Conservation (phyloP, 345 rosid species). For the Brassica incana region DNA sequence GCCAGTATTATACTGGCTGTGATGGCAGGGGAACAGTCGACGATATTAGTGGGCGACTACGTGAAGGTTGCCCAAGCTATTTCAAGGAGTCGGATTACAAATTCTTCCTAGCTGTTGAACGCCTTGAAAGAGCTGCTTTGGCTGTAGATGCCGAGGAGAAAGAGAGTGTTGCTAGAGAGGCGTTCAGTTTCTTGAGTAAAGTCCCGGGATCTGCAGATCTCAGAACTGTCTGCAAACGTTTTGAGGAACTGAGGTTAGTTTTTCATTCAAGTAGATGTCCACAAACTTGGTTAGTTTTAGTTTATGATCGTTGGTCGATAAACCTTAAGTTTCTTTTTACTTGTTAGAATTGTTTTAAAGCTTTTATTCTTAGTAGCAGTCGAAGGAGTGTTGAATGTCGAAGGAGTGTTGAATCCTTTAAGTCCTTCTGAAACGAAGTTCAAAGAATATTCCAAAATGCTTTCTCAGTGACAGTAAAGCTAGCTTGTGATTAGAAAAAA, state of each 20-base stretch:
- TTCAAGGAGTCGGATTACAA: slow-evolving; percentile 95
- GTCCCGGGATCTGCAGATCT: slow-evolving; percentile 95
- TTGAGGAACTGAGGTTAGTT: slow-evolving; percentile 88
- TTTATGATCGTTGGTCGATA: neutral
- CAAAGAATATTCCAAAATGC: neutral
- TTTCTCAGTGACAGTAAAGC: neutral
- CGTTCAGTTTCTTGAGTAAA: slow-evolving; percentile 77
- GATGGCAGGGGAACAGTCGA: slow-evolving; percentile 99
- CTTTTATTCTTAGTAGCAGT: slow-evolving; percentile 17
- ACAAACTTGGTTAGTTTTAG: slow-evolving; percentile 17
- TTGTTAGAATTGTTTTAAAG: slow-evolving; percentile 6
- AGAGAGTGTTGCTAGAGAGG: slow-evolving; percentile 86
- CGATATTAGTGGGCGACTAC: slow-evolving; percentile 77
- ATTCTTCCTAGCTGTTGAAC: slow-evolving; percentile 96
- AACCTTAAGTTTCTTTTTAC: neutral
- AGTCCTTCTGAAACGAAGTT: slow-evolving; percentile 7
- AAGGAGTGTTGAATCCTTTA: neutral
- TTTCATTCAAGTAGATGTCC: slow-evolving; percentile 32
- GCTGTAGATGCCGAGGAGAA: slow-evolving; percentile 66
- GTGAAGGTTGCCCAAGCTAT: slow-evolving; percentile 95
- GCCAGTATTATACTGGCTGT: slow-evolving; percentile 91
- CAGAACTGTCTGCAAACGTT: slow-evolving; percentile 89
- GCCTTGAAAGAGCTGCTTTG: slow-evolving; percentile 84
- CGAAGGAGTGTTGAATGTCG: neutral
- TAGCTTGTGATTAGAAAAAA: neutral